Base-by-base conservation (phyloP, 169 alveolate genomes). In the Babesia sp. region DNA sequence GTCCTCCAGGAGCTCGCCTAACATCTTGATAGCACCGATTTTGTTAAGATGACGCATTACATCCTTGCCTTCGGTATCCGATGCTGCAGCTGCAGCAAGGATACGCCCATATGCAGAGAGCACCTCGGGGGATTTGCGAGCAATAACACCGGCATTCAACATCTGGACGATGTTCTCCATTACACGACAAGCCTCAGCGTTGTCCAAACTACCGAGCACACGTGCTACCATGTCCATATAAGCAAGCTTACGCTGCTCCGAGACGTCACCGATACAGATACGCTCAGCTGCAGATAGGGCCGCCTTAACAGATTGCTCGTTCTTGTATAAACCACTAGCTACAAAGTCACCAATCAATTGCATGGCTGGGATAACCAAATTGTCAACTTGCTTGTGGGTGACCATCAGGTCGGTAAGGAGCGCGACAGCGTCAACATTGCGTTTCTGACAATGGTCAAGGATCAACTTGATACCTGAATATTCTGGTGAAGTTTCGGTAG, bases 1-100 rank as follows among this genome's bases (percentile, higher is more conserved):
- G 66, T 76, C 78, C 20, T 89, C 93, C 59, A 84, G 81, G 51
- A 84, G 36, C 31, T 71, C 87, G 34, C 59, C 73, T 51, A 89
- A 66, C 71, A 71, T 84, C 54, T 78, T 73, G 31, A 89, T 39
- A 5, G 83, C 90, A 5, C 87, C 89, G 33, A 68, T 20, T 58
- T 84, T 84, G 36, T 84, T 78, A 26, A 81, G 69, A 29, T 34
- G 54, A 4, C 58, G 64, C 57, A 84, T 41, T 44, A 42, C 3
- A 4, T 48, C 68, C 51, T 46, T 41, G 20, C 58, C 48, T 31
- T 39, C 78, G 33, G 34, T 26, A 20, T 41, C 56, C 11, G 71
- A 59, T 22, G 55, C 28, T 0, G 63, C 53, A 3, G 81, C 78
- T 24, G 39, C 75, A 8, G 70, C 75, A 29, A 77, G 50, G 14